Conservation (phyloP, 164 flowering plant genomes). For the Saururus chinensis region DNA sequence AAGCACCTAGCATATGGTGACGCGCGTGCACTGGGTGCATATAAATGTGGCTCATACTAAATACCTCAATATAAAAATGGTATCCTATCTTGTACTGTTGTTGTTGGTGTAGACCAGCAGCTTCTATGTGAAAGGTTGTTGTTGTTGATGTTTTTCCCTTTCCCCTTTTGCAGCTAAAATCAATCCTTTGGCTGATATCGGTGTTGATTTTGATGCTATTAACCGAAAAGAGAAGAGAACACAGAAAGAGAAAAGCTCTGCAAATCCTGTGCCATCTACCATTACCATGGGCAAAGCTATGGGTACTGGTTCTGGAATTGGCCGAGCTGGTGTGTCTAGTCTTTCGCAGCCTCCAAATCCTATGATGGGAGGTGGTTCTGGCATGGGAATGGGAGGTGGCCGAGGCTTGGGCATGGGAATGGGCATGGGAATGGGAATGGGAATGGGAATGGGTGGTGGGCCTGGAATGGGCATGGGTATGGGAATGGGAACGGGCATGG, state of each 20-base stretch:
- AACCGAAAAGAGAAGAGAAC: constrained; percentile 83
- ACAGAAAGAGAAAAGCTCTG: constrained; percentile 49
- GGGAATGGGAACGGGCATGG: constrained; percentile 12
- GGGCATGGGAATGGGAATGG: constrained; percentile 26
- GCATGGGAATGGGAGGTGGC: constrained; percentile 24
- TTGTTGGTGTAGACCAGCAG: no score
- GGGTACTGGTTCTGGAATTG: constrained; percentile 97
- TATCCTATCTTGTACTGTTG: no score
- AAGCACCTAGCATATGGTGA: no score
- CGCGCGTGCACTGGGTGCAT: no score
- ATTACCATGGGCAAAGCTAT: constrained; percentile 91
- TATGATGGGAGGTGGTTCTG: constrained; percentile 40
- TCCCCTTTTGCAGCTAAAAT: constrained; percentile 65
- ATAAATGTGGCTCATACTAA: no score
- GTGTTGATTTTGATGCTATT: constrained; percentile 92
- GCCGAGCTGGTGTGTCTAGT: constrained; percentile 79
- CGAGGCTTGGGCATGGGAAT: constrained; percentile 34
- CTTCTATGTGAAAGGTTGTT: background rate
- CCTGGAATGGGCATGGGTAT: constrained; percentile 15
- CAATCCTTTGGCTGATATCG: constrained; percentile 89
- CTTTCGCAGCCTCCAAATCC: constrained; percentile 48
- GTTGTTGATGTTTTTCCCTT: background rate
- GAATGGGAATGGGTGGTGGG: background rate
- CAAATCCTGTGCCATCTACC: constrained; percentile 50
- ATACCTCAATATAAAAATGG: no score